Conservation (phyloP, 78 protist genomes). For the Mastigamoeba balamuthi region DNA sequence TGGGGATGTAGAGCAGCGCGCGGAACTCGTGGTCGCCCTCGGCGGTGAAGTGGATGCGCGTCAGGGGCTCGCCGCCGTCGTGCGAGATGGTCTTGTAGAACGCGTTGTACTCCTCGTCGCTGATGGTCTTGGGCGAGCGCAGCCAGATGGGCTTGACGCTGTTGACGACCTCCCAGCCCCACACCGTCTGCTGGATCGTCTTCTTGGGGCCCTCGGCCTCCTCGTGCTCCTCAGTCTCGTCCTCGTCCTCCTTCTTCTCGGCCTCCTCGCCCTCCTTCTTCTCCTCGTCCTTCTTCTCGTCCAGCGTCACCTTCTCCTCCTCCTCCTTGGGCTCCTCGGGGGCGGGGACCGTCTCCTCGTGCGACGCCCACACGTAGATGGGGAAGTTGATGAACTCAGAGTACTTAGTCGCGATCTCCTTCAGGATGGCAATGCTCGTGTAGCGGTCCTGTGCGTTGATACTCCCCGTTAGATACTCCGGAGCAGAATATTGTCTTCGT, state of each 20-base stretch:
- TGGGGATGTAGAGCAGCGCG: constrained; percentile 90
- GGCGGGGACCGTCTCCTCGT: constrained; percentile 38
- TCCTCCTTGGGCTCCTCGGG: constrained; percentile 50
- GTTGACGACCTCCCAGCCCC: constrained; percentile 83
- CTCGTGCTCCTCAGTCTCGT: constrained; percentile 22
- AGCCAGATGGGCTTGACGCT: constrained; percentile 94
- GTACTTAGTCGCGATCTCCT: constrained; percentile 68
- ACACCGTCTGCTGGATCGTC: constrained; percentile 29
- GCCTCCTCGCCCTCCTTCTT: constrained; percentile 30
- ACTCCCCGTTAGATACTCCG: too few relatives aligned
- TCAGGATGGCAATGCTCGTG: constrained; percentile 63
- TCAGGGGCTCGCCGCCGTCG: constrained; percentile 70
- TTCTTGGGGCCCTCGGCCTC: background rate
- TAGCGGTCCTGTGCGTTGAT: constrained; percentile 72
- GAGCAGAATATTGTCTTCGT: too few relatives aligned
- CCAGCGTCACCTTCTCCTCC: constrained; percentile 12
- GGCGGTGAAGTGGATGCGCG: constrained; percentile 82
- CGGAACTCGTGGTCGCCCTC: constrained; percentile 86
- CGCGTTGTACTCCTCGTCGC: constrained; percentile 82
- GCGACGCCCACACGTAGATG: constrained; percentile 68
- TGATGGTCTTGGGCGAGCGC: constrained; percentile 76
- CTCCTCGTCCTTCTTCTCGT: constrained; percentile 9
- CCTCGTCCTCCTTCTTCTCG: constrained; percentile 54
- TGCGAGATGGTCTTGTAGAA: constrained; percentile 89
- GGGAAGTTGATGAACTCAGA: constrained; percentile 93